Evolutionary conservation across 768 basidiomycete species (phyloP).

Genomic region (Pulveroboletus sp.): DNA sequence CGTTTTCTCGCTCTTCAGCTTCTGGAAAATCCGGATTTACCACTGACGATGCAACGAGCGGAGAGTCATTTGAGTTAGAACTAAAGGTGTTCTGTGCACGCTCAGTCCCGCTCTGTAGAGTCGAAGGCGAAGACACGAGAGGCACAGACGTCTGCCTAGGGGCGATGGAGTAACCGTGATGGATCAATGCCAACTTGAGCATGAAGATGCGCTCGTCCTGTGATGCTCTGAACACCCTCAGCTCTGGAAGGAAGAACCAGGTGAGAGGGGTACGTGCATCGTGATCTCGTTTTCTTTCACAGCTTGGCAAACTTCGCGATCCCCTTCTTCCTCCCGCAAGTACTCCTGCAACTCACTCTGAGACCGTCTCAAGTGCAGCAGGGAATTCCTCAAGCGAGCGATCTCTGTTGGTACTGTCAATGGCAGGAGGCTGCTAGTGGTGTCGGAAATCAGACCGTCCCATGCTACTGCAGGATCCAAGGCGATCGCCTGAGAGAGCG

Average conservation of each 20-base stretch:
- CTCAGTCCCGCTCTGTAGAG: not conserved
- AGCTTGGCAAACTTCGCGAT: constrained; percentile 56
- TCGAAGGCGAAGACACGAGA: not conserved
- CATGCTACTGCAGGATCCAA: constrained; percentile 65
- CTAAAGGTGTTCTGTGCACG: constrained; percentile 1
- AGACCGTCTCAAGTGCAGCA: constrained; percentile 56
- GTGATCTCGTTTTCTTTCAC: constrained; percentile 67
- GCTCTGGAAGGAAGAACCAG: constrained; percentile 2
- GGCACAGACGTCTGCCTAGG: constrained; percentile 10
- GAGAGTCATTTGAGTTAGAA: constrained; percentile 11
- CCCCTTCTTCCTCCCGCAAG: constrained; percentile 37
- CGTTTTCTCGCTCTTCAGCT: constrained; percentile 9
- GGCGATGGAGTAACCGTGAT: constrained; percentile 52
- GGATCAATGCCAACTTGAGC: constrained; percentile 56
- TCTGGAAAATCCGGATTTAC: not conserved
- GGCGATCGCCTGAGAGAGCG: constrained; percentile 54
- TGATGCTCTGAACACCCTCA: constrained; percentile 49
- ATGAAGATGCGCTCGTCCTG: constrained; percentile 75
- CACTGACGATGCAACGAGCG: not conserved
- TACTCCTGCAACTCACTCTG: constrained; percentile 53
- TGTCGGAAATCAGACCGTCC: constrained; percentile 48
- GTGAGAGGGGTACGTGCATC: constrained; percentile 49
- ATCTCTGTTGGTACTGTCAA: constrained; percentile 50
- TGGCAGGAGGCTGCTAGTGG: not conserved
- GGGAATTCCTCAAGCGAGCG: constrained; percentile 65